Evolutionary conservation across 1,284 basidiomycete genomes (phyloP), one percentile per base, ranked within the genome.

Genomic region (Schizophyllum amplum): DNA sequence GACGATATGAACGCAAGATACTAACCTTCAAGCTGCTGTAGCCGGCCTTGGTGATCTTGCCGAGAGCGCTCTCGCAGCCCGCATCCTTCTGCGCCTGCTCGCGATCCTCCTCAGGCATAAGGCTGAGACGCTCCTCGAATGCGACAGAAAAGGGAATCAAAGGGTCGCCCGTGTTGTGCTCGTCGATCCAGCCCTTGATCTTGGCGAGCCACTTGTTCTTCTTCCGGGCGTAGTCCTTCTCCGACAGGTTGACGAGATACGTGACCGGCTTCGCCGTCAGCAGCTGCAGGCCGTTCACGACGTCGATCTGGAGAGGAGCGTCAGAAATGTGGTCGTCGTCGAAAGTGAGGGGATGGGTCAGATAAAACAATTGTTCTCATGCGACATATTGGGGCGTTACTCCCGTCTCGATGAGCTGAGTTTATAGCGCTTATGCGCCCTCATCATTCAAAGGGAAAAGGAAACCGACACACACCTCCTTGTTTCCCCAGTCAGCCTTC

Each of bases 201-300:
- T 98, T 98, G 23, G 95, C 82, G 24, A 99, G 76, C 94, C 96
- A 99, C 79, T 98, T 99, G 81, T 98, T 99, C 87, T 98, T 99
- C 77, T 97, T 98, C 61, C 97, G 86, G 59, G 93, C 77, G 68
- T 93, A 99, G 73, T 99, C 97, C 64, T 84, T 84, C 73, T 99
- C 96, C 60, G 92, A 94, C 55, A 99, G 77, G 75, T 99, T 99
- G 73, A 99, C 94, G 52, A 99, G 90, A 77, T 99, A 99, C 57
- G 92, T 98, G 63, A 99, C 94, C 50, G 96, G 92, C 72, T 99
- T 99, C 61, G 97, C 95, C 22, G 96, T 98, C 53, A 99, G 81
- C 23, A 99, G 85, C 65, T 86, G 83, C 55, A 99, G 84, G 52
- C 84, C 74, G 76, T 99, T 99, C 74, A 99, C 91, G 63, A 96